Evolutionary conservation across 345 rosid genomes (phyloP).

Genomic region (Atalantia buxifolia): DNA sequence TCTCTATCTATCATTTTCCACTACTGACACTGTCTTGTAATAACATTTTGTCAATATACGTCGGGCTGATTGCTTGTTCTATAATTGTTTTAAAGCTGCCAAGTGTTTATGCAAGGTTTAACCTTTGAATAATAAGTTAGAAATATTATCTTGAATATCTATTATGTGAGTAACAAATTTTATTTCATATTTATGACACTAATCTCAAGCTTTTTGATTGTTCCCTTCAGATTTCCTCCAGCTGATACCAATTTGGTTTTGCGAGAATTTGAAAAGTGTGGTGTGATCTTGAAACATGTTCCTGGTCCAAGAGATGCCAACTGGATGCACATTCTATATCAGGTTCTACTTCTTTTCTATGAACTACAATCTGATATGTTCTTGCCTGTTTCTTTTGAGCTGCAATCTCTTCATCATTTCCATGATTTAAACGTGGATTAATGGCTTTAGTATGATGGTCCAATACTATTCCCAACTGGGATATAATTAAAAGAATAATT

Average conservation of each 20-base stretch:
- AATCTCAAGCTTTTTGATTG: background rate
- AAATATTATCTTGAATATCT: background rate
- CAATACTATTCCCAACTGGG: background rate
- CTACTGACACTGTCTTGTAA: background rate
- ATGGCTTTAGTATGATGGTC: background rate
- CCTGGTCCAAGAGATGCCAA: slow-evolving; percentile 95
- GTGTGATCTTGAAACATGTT: slow-evolving; percentile 85
- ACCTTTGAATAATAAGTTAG: background rate
- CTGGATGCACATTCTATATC: slow-evolving; percentile 95
- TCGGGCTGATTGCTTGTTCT: background rate
- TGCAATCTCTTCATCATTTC: background rate
- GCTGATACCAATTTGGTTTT: slow-evolving; percentile 87
- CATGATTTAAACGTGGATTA: background rate
- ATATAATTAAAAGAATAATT: too few relatives aligned
- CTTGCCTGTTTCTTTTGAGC: background rate
- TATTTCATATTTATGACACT: background rate
- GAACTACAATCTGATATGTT: background rate
- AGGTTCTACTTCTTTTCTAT: slow-evolving; percentile 42
- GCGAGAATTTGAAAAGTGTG: slow-evolving; percentile 92
- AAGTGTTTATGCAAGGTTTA: background rate
- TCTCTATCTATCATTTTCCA: background rate
- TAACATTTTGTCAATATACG: background rate
- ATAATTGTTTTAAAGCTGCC: background rate
- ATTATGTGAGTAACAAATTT: background rate
- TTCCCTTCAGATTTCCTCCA: slow-evolving; percentile 66